Evolutionary conservation across 352 stramenopile species (phyloP), one percentile per base, ranked within the genome.

Genomic region (Globisporangium splendens): DNA sequence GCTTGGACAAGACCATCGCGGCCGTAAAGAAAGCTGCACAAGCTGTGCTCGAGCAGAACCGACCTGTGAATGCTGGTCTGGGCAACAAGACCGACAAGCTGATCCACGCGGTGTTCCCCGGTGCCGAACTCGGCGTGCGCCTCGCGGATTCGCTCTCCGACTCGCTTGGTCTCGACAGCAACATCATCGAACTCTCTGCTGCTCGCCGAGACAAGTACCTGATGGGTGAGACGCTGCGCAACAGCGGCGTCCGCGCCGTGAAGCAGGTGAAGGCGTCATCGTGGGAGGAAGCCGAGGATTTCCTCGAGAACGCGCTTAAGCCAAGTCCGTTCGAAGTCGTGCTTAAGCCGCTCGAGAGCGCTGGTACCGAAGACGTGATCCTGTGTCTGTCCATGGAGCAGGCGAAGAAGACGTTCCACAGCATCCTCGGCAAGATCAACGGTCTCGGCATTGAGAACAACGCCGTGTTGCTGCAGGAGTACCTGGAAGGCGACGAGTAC

Each of bases 401-500:
- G 64, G 83, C 82, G 8, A 50, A 87, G 55, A 74, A 74, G 35
- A 96, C 95, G 15, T 98, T 91, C 63, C 59, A 79, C 15, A 62
- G 69, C 28, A 96, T 96, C 61, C 54, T 94, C 13, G 85, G 85
- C 71, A 91, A 96, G 68, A 77, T 91, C 33, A 96, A 96, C 49
- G 83, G 86, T 14, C 68, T 96, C 6, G 88, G 88, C n/a, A 75
- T 95, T 50, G 70, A 87, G 47, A 96, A 96, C 68, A 74, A 88
- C 14, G 83, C 79, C 7, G 86, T 93, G 20, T 63, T 95, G 49
- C 71, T 97, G 41, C 94, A 98, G 66, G 95, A 98, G 68, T 99
- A 96, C 62, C 76, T 98, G 2, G 80, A 89, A 51, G 97, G 96
- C 12, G 83, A 89, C 56, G 97, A 99, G 70, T 99, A 98, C 74